A percentile compares a stretch with the other conserved stretches of the same genome.
phyloP scores from a whole-genome alignment of 2,329 filamentous ascomycete genomes.

The Metarhizium brunneum region DNA sequence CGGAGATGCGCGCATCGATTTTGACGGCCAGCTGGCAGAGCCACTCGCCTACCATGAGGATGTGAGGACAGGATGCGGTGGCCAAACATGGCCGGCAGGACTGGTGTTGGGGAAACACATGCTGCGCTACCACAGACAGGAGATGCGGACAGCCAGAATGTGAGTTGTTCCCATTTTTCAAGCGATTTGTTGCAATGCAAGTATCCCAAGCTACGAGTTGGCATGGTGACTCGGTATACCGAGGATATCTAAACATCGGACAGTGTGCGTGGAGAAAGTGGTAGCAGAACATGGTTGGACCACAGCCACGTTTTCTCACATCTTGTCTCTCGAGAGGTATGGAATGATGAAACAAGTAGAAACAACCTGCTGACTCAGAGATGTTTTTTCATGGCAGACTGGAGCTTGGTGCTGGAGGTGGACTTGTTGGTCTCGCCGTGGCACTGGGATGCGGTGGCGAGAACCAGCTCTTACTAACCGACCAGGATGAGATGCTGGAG shows the following conservation, averaged over 20 bases:
- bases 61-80: conserved; percentile 78
- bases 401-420: conserved; percentile 86
- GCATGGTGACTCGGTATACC: not conserved
- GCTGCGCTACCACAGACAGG: conserved; percentile 60
- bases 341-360: not conserved
- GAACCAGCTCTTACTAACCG: conserved; percentile 65
- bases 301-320: not conserved
- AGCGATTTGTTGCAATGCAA: not conserved
- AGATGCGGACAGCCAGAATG: conserved; percentile 61
- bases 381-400: conserved; percentile 42
- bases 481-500: conserved; percentile 75
- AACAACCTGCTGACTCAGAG: conserved; percentile 12
- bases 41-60: conserved; percentile 78
- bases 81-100: conserved; percentile 89
- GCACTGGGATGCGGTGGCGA: conserved; percentile 45
- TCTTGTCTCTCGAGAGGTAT: not conserved
- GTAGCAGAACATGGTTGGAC: not conserved
- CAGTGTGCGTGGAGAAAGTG: not conserved
- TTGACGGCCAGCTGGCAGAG: conserved; percentile 62
- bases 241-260: not conserved
- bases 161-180: conserved; percentile 33
- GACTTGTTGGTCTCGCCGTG: conserved; percentile 65
- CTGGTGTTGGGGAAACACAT: conserved; percentile 83
- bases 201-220: not conserved
- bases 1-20: conserved; percentile 45